A percentile compares a stretch with the other conserved stretches of the same genome.
These are phyloP conservation scores for Penicillium capsulatum DNA, from an alignment of 2,329 filamentous ascomycete species.

Conservation along the genomic window DNA sequence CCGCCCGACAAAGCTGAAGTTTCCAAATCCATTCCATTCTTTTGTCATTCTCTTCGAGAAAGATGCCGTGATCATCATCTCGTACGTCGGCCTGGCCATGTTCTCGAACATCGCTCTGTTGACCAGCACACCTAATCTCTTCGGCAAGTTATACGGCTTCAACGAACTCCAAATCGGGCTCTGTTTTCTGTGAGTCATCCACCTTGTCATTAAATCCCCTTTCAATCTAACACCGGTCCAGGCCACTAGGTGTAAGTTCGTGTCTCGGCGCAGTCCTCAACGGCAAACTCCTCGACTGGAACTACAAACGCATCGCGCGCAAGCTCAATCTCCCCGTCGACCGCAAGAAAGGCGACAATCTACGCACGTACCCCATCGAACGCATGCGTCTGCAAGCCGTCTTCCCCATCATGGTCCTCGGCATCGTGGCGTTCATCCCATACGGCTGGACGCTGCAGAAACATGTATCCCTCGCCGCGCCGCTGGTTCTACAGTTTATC, in stretches of 20 bases:
- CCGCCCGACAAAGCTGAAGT: constrained; percentile 33
- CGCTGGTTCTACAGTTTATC: constrained; percentile 32
- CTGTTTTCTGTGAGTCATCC: constrained; percentile 21
- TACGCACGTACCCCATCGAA: constrained; percentile 44
- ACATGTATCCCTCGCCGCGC: constrained; percentile 1
- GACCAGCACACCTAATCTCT: constrained; percentile 38
- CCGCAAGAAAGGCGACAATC: constrained; percentile 40
- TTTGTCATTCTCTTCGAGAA: constrained; percentile 40
- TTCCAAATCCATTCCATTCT: constrained; percentile 45
- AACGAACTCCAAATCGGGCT: constrained; percentile 24
- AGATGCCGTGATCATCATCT: constrained; percentile 34
- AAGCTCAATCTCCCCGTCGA: constrained; percentile 14
- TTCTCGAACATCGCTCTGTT: constrained; percentile 39
- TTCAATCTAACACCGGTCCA: no score
- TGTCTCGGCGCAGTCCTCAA: constrained; percentile 16
- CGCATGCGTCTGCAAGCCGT: constrained; percentile 26
- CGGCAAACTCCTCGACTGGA: constrained; percentile 23
- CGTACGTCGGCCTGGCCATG: constrained; percentile 33
- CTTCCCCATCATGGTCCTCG: constrained; percentile 24
- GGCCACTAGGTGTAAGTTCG: constrained; percentile 17
- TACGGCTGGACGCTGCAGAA: constrained; percentile 32
- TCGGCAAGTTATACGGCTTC: constrained; percentile 36
- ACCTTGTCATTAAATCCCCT: neutral
- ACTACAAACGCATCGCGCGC: constrained; percentile 18
- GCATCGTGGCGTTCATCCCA: constrained; percentile 23